These are phyloP conservation scores for Alternaria alternata DNA, from an alignment of 2,329 filamentous ascomycete genomes.

Conservation along the genomic window DNA sequence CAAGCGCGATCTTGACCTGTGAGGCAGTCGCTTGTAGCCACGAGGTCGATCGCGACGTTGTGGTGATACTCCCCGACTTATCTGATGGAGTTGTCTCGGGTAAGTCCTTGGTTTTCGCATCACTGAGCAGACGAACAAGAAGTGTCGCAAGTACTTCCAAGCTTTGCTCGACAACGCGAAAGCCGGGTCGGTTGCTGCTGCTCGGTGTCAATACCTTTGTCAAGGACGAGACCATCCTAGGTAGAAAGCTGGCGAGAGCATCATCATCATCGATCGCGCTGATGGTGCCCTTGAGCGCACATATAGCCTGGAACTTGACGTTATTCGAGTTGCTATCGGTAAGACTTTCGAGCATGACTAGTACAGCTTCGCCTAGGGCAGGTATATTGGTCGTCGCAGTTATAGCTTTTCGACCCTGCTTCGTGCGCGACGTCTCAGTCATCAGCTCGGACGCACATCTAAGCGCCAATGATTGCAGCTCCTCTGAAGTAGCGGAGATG, in stretches of 20 bases:
- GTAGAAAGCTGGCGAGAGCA: slow-evolving; percentile 85
- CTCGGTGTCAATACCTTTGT: slow-evolving; percentile 77
- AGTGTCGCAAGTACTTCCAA: slow-evolving; percentile 65
- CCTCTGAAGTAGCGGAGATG: slow-evolving; percentile 68
- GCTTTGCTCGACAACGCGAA: slow-evolving; percentile 69
- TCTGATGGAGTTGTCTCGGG: slow-evolving; percentile 20
- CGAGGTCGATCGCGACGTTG: slow-evolving; percentile 55
- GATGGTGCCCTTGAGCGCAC: slow-evolving; percentile 70
- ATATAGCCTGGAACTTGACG: slow-evolving; percentile 76
- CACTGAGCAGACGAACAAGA: slow-evolving; percentile 57
- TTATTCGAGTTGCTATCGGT: slow-evolving; percentile 68
- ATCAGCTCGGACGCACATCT: slow-evolving; percentile 74
- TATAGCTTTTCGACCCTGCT: slow-evolving; percentile 60
- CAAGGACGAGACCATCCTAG: slow-evolving; percentile 84
- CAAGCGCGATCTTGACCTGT: slow-evolving; percentile 84
- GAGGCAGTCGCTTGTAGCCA: slow-evolving; percentile 84
- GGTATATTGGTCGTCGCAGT: slow-evolving; percentile 70
- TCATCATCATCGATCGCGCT: slow-evolving; percentile 72
- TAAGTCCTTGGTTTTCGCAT: slow-evolving; percentile 49
- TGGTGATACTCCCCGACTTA: slow-evolving; percentile 23
- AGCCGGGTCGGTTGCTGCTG: slow-evolving; percentile 66
- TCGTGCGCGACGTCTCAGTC: slow-evolving; percentile 60
- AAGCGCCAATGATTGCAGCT: slow-evolving; percentile 76
- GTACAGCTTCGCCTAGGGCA: slow-evolving; percentile 81
- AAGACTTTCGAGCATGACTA: slow-evolving; percentile 79